Percentiles rank a stretch among this genome's conserved stretches.
Conservation (phyloP, 2,329 filamentous ascomycete genomes). For the Botryotinia convoluta region DNA sequence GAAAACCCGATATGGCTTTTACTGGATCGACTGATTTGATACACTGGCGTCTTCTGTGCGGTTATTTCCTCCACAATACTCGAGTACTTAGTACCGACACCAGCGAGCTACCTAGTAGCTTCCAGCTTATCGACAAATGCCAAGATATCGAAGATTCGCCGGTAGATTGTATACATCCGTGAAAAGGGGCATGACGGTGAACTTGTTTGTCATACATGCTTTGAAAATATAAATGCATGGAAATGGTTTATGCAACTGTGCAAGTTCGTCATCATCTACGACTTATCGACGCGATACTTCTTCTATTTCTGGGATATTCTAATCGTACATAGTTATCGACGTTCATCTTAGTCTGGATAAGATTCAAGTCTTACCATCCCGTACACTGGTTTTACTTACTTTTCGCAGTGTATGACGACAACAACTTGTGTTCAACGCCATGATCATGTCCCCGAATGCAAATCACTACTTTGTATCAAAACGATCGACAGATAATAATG, state of each 20-base stretch:
- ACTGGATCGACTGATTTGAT: background rate
- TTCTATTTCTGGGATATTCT: background rate
- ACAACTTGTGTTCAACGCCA: background rate
- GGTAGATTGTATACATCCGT: background rate
- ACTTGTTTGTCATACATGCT: background rate
- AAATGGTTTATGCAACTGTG: background rate
- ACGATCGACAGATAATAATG: background rate
- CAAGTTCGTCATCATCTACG: background rate
- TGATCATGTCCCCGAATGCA: background rate
- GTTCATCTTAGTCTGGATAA: background rate
- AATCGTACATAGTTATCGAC: background rate
- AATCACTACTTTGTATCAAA: background rate
- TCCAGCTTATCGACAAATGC: background rate
- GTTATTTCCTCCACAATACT: background rate
- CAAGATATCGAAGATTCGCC: background rate
- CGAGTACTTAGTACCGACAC: no score
- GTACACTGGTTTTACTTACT: background rate
- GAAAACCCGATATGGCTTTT: background rate
- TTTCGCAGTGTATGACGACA: background rate
- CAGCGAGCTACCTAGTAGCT: background rate
- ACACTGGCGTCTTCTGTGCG: background rate
- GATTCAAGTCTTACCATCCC: background rate
- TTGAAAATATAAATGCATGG: background rate
- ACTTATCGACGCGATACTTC: background rate
- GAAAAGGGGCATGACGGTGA: conserved; percentile 9